Percentiles rank a stretch among this genome's conserved stretches.
phyloP scores from a whole-genome alignment of 2,329 filamentous ascomycete genomes.

The Fusarium penzigii region DNA sequence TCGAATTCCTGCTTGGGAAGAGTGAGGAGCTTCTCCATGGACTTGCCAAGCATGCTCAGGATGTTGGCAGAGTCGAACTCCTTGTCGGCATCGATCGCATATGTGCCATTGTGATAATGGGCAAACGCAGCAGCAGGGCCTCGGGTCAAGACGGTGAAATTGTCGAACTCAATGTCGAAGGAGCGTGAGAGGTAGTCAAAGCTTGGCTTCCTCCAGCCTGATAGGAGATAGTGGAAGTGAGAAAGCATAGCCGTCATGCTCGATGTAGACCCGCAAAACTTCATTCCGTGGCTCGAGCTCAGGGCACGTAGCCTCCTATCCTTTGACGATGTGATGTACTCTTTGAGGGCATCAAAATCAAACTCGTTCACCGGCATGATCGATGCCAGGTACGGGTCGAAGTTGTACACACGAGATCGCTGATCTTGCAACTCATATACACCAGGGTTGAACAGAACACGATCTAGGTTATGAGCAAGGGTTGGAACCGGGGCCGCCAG shows the following conservation, averaged over 20 bases:
- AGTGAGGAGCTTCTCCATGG: constrained; percentile 94
- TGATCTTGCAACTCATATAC: constrained; percentile 91
- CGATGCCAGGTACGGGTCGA: constrained; percentile 88
- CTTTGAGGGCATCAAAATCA: constrained; percentile 82
- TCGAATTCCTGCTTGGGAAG: constrained; percentile 81
- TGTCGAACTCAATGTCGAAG: constrained; percentile 61
- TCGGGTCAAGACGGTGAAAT: constrained; percentile 72
- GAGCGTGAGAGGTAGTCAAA: constrained; percentile 64
- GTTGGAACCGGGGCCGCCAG: constrained; percentile 51
- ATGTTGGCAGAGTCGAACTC: constrained; percentile 83
- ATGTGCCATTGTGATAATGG: constrained; percentile 78
- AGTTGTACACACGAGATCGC: constrained; percentile 88
- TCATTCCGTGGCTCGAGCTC: constrained; percentile 66
- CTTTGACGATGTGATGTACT: constrained; percentile 89
- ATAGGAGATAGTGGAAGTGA: constrained; percentile 93
- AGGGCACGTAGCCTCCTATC: constrained; percentile 72
- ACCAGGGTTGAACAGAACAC: constrained; percentile 93
- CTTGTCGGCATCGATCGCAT: constrained; percentile 96
- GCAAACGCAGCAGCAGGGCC: constrained; percentile 81
- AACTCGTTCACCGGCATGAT: constrained; percentile 96
- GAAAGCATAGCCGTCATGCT: constrained; percentile 88
- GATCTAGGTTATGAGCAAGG: constrained; percentile 74
- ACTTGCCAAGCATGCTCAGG: constrained; percentile 88
- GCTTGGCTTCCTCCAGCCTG: constrained; percentile 76
- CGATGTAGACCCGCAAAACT: constrained; percentile 92